Evolutionary conservation across 2,329 filamentous ascomycete genomes (phyloP).

Genomic region (Cladophialophora immunda): DNA sequence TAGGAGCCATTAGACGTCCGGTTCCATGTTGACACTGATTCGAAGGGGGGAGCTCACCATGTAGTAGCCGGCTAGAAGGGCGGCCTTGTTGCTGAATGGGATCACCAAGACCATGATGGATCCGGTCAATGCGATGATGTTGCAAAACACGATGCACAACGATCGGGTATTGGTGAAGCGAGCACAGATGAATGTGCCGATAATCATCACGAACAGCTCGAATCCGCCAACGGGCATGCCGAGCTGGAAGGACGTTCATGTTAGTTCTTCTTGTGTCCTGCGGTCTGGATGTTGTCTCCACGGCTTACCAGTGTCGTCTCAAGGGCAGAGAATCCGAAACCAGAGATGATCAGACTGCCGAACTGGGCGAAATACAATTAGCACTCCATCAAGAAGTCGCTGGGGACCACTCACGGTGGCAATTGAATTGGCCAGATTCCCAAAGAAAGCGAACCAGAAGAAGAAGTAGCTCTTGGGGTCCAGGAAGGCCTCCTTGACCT

Average conservation of each 20-base stretch:
- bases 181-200: background rate
- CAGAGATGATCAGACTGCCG: slow-evolving; percentile 48
- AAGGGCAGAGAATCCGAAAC: slow-evolving; percentile 49
- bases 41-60: too few relatives aligned
- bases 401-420: slow-evolving; percentile 44
- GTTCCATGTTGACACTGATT: too few relatives aligned
- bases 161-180: slow-evolving; percentile 5
- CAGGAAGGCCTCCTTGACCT: slow-evolving; percentile 55
- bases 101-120: slow-evolving; percentile 2
- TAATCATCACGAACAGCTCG: slow-evolving; percentile 9
- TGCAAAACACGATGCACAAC: slow-evolving; percentile 11
- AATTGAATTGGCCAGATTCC: slow-evolving; percentile 42
- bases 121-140: background rate
- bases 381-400: background rate
- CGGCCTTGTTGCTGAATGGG: slow-evolving; percentile 11
- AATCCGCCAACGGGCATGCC: slow-evolving; percentile 54
- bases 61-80: slow-evolving; percentile 8
- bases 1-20: too few relatives aligned
- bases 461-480: slow-evolving; percentile 57
- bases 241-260: too few relatives aligned
- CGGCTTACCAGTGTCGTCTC: slow-evolving; percentile 54
- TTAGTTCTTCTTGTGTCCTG: too few relatives aligned
- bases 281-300: too few relatives aligned
- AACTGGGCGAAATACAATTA: slow-evolving; percentile 37
- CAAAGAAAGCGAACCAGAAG: slow-evolving; percentile 41